phyloP scores from a whole-genome alignment of 768 basidiomycete genomes.

The Rhodotorula kratochvilovae region DNA sequence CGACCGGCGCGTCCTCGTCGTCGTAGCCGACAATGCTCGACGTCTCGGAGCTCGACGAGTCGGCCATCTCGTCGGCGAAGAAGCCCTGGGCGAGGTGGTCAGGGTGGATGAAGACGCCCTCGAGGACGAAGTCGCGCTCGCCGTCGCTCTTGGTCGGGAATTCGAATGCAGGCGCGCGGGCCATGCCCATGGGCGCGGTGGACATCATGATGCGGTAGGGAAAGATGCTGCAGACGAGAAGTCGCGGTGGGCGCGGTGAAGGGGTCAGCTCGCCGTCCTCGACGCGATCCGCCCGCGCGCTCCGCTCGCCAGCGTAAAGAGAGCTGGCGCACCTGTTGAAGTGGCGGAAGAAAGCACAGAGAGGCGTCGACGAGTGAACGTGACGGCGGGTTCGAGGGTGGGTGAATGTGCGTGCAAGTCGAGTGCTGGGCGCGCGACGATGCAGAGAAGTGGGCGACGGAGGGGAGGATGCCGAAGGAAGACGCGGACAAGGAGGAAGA shows the following conservation, averaged over 20 bases:
- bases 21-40: slow-evolving; percentile 26
- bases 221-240: background rate
- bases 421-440: background rate
- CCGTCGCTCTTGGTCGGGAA: background rate
- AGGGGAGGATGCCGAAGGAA: too few relatives aligned
- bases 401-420: slow-evolving; percentile 1
- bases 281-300: too few relatives aligned
- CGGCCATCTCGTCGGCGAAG: slow-evolving; percentile 24
- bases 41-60: slow-evolving; percentile 10
- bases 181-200: background rate
- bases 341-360: too few relatives aligned
- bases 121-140: slow-evolving; percentile 1
- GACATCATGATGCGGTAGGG: background rate
- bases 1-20: background rate
- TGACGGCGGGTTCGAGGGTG: slow-evolving; percentile 3
- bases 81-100: slow-evolving; percentile 26
- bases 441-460: background rate
- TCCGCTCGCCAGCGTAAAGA: too few relatives aligned
- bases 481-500: too few relatives aligned
- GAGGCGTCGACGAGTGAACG: slow-evolving; percentile 12
- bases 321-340: background rate
- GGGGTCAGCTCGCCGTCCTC: background rate
- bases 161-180: background rate
- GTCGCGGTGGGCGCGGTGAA: background rate
- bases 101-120: slow-evolving; percentile 30